Evolutionary conservation across 208 protist species (phyloP).

Genomic region (Vickermania spadyakhi): DNA sequence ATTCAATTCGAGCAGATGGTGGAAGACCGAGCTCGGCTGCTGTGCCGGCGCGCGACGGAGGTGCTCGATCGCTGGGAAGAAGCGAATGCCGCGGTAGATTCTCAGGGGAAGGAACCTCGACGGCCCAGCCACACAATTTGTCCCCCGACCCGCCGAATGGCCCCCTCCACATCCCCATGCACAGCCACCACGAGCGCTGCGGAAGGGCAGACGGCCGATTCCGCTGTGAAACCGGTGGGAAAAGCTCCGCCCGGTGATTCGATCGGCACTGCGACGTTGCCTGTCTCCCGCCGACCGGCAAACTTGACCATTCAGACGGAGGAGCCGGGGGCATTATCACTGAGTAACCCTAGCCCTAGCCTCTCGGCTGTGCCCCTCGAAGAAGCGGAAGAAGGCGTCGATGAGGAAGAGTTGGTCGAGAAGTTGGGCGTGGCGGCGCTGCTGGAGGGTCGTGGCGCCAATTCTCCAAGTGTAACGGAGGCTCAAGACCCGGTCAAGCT

Average conservation of each 20-base stretch:
- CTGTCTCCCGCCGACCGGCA: background rate
- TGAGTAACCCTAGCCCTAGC: too few relatives aligned
- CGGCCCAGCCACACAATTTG: background rate
- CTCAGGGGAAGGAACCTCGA: constrained; percentile 9
- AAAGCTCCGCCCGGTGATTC: background rate
- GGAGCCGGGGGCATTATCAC: too few relatives aligned
- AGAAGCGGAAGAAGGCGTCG: background rate
- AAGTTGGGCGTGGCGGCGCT: background rate
- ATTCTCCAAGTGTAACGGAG: background rate
- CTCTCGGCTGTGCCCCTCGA: background rate
- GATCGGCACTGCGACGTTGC: background rate
- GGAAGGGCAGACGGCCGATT: background rate
- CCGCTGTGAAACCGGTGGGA: background rate
- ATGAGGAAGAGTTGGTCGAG: background rate
- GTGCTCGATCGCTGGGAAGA: constrained; percentile 48
- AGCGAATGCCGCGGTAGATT: constrained; percentile 9
- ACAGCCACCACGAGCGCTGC: too few relatives aligned
- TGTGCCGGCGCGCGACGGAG: constrained; percentile 23
- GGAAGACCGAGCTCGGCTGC: constrained; percentile 24
- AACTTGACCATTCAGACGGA: background rate
- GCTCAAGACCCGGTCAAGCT: background rate
- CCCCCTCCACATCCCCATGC: background rate
- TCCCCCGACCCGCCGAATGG: background rate
- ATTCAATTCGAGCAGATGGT: constrained; percentile 46
- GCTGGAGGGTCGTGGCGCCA: background rate